Evolutionary conservation across 352 stramenopile genomes (phyloP), one percentile per base, ranked within the genome.

Genomic region (Phytopythium sindhum): DNA sequence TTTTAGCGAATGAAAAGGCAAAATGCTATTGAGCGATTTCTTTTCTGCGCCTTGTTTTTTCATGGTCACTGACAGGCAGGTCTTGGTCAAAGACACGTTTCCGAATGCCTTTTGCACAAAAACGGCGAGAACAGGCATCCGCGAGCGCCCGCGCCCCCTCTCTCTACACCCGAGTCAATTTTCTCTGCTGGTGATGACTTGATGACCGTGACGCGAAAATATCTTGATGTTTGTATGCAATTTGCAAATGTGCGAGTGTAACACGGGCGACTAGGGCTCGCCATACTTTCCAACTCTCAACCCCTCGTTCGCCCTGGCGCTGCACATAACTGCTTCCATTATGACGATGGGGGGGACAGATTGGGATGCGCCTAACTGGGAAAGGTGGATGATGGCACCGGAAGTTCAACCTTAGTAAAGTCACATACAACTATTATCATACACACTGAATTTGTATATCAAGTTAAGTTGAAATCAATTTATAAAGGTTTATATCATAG

Each of bases 381-480:
- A 39, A 24, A 57, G 52, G 33, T 44, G 52, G 52, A 59, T 59
- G 53, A 59, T 29, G 33, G 53, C 53, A 59, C 53, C 53, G 53
- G 53, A 59, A 59, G 53, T 59, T 59, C 53, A 59, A 59, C 29
- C 29, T 1, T 6, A 1, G n/a, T 29, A 44, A 44, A 29, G 35
- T n/a, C n/a, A n/a, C n/a, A n/a, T n/a, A n/a, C n/a, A n/a, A n/a
- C n/a, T n/a, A n/a, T n/a, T n/a, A n/a, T n/a, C n/a, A n/a, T n/a
- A n/a, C n/a, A n/a, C n/a, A n/a, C n/a, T n/a, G n/a, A n/a, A n/a
- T n/a, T n/a, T n/a, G n/a, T n/a, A n/a, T n/a, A n/a, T n/a, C n/a
- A n/a, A 1, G n/a, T 29, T 29, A 44, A 29, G 35, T 39, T 39
- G 5, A 39, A 11, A 53, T 4, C 21, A 9, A 10, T n/a, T 53